Base-by-base conservation (phyloP, 163 green algal genomes). In the Chloroidium sp. region DNA sequence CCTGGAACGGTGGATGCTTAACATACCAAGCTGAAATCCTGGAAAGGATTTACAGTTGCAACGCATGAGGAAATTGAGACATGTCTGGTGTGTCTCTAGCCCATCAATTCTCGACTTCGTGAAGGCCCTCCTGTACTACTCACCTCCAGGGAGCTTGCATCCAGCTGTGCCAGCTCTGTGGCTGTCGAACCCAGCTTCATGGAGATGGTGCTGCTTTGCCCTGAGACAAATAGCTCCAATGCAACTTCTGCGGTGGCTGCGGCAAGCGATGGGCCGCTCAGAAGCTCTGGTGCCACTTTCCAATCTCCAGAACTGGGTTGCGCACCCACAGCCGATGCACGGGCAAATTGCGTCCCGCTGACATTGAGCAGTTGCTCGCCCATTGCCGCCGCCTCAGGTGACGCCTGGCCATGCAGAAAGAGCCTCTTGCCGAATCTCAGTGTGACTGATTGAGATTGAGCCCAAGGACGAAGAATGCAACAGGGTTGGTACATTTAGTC, bases 291-390 rank as follows among this genome's bases (percentile, higher is more conserved):
- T 13, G n/a, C 60, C 4, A 91, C 81, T 12, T 10, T 69, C 87
- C 87, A 92, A 78, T 92, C 86, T 58, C 82, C 83, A 10, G 75
- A 4, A 74, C 79, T 81, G 2, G 85, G 14, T 0, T 81, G 75
- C 3, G 85, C 84, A 36, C 85, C 83, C 59, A 82, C n/a, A 10
- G 69, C 69, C 2, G 78, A 8, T 6, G 69, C 60, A 8, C 82
- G 75, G 59, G 76, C 67, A 75, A 89, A 90, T 10, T 81, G 77
- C 59, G 84, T 62, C 74, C 90, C 88, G 74, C 86, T 83, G n/a
- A 87, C 83, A 0, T 77, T 79, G 72, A 89, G 75, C 72, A 92
- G 85, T 79, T 89, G 81, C 57, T 90, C 85, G 4, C 82, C 83
- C 68, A 91, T 67, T 10, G 74, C 72, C 57, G 77, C 69, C 2